Evolutionary conservation across 441 rosid genomes (phyloP), one percentile per base, ranked within the genome.

Genomic region (Rhodomyrtus psidioides): DNA sequence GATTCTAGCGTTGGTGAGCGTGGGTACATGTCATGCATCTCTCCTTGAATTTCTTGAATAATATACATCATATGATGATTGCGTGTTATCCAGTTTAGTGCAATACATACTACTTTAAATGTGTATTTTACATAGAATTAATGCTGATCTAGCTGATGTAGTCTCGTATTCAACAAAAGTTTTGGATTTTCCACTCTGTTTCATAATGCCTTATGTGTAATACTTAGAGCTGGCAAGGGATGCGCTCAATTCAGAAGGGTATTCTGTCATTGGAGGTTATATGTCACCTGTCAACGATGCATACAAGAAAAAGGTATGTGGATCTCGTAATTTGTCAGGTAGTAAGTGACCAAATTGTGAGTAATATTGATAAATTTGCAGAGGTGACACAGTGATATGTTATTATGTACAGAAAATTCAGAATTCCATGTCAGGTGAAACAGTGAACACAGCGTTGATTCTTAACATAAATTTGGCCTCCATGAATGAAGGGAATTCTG

Each of bases 201-300:
- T 58, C 42, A 83, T 57, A 27, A 82, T 79, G 34, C 59, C 24
- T 88, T 56, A 34, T 34, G 79, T 89, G 90, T 84, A 42, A 46
- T 89, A 58, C 55, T 70, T 90, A 97, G 99, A 97, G 92, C 89
- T 96, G 88, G 99, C 98, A 1, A 94, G 95, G 88, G 98, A 95
- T 90, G 95, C 95, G 26, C 86, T 97, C 86, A 93, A 84, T 55
- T 92, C 89, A 13, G 89, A 92, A 84, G 97, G 96, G 34, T 94
- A 88, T 89, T 90, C 83, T 91, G 98, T 96, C 88, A 91, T 96
- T 90, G 98, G 96, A 74, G 98, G 95, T 87, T 97, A 96, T 58
- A 92, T 97, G 97, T 97, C 99, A 39, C 98, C 99, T 76, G 99
- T 92, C 44, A 94, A 91, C 89, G 96, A 97, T 90, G 96, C 95